These are phyloP conservation scores for Meyerozyma sp. DNA, from an alignment of 1,139 yeast genomes.

Conservation along the genomic window DNA sequence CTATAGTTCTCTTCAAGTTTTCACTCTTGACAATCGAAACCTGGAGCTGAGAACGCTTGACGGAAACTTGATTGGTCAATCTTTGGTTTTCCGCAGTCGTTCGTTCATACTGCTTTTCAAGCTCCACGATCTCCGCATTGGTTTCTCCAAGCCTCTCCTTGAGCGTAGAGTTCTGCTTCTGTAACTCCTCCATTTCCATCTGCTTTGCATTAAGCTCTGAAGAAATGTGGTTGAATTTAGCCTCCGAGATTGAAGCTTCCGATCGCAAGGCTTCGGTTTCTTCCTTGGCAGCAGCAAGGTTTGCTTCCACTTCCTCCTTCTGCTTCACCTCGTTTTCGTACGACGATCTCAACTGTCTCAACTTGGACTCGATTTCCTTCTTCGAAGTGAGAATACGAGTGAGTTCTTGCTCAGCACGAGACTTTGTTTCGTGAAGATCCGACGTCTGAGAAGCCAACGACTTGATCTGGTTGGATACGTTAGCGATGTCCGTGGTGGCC, in stretches of 20 bases:
- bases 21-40: conserved; percentile 55
- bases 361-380: conserved; percentile 65
- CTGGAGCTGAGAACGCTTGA: conserved; percentile 64
- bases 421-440: conserved; percentile 62
- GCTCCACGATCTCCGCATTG: conserved; percentile 61
- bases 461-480: conserved; percentile 77
- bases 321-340: conserved; percentile 80
- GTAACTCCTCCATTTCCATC: conserved; percentile 55
- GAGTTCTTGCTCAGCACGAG: conserved; percentile 73
- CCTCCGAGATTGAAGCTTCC: conserved; percentile 77
- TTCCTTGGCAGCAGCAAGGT: conserved; percentile 51
- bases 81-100: conserved; percentile 51
- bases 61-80: conserved; percentile 58
- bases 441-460: conserved; percentile 75
- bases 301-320: conserved; percentile 62
- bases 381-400: conserved; percentile 59
- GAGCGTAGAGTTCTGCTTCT: conserved; percentile 57
- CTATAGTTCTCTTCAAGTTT: conserved; percentile 27
- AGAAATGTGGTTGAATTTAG: conserved; percentile 70
- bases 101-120: conserved; percentile 51
- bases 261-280: conserved; percentile 72
- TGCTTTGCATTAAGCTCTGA: conserved; percentile 61
- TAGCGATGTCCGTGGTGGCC: conserved; percentile 83
- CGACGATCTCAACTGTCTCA: conserved; percentile 59
- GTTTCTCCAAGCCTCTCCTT: conserved; percentile 64